phyloP scores from a whole-genome alignment of 2,329 filamentous ascomycete genomes.

The Emergomyces orientalis region DNA sequence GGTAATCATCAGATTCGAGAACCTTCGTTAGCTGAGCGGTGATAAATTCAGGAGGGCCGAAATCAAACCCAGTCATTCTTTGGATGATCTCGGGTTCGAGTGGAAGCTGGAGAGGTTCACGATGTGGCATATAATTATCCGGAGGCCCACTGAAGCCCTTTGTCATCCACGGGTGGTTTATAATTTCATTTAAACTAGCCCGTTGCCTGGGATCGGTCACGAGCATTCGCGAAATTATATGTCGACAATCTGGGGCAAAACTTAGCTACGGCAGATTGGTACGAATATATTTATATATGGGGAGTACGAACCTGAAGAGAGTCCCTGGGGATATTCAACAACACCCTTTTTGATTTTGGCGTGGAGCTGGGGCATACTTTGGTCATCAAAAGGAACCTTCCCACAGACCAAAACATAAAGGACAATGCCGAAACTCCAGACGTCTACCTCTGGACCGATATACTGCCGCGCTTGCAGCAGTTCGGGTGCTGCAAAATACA shows the following conservation, averaged over 20 bases:
- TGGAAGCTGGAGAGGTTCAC: slow-evolving; percentile 77
- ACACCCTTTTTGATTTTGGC: slow-evolving; percentile 97
- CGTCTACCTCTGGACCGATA: slow-evolving; percentile 89
- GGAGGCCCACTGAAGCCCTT: slow-evolving; percentile 82
- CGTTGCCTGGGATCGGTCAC: slow-evolving; percentile 86
- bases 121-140: slow-evolving; percentile 75
- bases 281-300: not conserved
- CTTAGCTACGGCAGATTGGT: slow-evolving; percentile 29
- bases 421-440: slow-evolving; percentile 98
- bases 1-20: slow-evolving; percentile 92
- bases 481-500: slow-evolving; percentile 96
- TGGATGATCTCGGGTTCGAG: slow-evolving; percentile 74
- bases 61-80: slow-evolving; percentile 97
- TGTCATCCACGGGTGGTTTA: slow-evolving; percentile 90
- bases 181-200: slow-evolving; percentile 79
- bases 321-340: slow-evolving; percentile 91
- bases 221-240: slow-evolving; percentile 87
- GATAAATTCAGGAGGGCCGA: slow-evolving; percentile 78
- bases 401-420: slow-evolving; percentile 94
- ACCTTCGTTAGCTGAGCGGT: slow-evolving; percentile 69
- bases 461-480: slow-evolving; percentile 89
- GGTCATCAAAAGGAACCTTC: slow-evolving; percentile 96
- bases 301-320: slow-evolving; percentile 64
- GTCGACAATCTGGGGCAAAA: slow-evolving; percentile 65
- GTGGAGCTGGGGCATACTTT: slow-evolving; percentile 96